Evolutionary conservation across 2,329 filamentous ascomycete genomes (phyloP).

Genomic region (Cryphonectria japonica): DNA sequence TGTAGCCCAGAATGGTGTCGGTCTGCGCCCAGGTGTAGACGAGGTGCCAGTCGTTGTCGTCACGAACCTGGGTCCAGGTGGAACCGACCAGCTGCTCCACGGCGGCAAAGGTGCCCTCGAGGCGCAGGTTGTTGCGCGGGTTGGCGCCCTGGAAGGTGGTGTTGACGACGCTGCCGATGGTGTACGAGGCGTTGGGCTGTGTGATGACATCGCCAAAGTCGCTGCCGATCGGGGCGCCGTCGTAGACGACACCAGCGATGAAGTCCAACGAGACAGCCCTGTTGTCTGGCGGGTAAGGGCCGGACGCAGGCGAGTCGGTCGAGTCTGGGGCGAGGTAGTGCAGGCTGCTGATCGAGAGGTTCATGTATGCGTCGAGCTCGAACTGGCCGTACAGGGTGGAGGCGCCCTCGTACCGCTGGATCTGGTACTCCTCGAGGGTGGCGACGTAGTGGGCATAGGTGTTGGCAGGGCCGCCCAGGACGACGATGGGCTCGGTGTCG

Average conservation of each 20-base stretch:
- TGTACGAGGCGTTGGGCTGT: constrained; percentile 56
- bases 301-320: constrained; percentile 51
- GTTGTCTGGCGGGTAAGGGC: constrained; percentile 76
- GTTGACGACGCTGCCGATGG: constrained; percentile 60
- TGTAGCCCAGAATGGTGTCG: constrained; percentile 71
- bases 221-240: constrained; percentile 67
- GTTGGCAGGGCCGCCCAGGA: constrained; percentile 86
- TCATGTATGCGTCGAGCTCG: constrained; percentile 85
- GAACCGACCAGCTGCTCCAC: constrained; percentile 63
- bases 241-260: constrained; percentile 77
- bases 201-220: constrained; percentile 69
- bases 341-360: constrained; percentile 75
- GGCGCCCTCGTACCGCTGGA: constrained; percentile 94
- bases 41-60: constrained; percentile 81
- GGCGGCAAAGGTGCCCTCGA: constrained; percentile 76
- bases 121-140: constrained; percentile 80
- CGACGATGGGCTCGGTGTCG: constrained; percentile 65
- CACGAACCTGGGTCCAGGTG: constrained; percentile 69
- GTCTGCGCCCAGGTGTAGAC: constrained; percentile 79
- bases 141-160: constrained; percentile 84
- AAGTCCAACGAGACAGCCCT: constrained; percentile 75
- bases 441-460: constrained; percentile 66
- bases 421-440: constrained; percentile 54
- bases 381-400: constrained; percentile 86
- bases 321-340: constrained; percentile 62